Evolutionary conservation across 2,329 filamentous ascomycete species (phyloP).

Genomic region (Geosmithia putterillii): DNA sequence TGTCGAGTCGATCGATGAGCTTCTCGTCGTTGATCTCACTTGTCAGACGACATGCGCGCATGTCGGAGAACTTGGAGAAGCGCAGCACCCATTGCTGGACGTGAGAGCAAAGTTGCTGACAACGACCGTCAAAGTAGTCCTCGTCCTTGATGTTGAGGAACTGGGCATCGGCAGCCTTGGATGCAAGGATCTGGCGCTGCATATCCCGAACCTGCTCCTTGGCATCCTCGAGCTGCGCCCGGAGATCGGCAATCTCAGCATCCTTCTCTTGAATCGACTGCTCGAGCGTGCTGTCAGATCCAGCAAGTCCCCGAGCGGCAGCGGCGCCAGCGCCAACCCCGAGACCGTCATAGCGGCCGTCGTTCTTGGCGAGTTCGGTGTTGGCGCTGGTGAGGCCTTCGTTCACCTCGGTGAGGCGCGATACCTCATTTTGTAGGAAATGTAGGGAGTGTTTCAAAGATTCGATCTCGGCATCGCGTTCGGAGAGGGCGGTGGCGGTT

Average conservation of each 20-base stretch:
- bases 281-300: slow-evolving; percentile 48
- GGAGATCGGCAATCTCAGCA: slow-evolving; percentile 66
- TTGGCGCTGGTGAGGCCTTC: slow-evolving; percentile 68
- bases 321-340: slow-evolving; percentile 51
- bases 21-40: slow-evolving; percentile 83
- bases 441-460: slow-evolving; percentile 67
- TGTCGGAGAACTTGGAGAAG: slow-evolving; percentile 96
- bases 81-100: slow-evolving; percentile 96
- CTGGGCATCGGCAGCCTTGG: slow-evolving; percentile 50
- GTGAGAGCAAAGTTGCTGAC: slow-evolving; percentile 88
- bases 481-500: slow-evolving; percentile 58
- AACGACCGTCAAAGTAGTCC: slow-evolving; percentile 89
- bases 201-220: slow-evolving; percentile 45
- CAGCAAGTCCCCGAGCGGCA: slow-evolving; percentile 56
- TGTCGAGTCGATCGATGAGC: slow-evolving; percentile 87
- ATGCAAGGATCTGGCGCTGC: slow-evolving; percentile 40
- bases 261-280: slow-evolving; percentile 70
- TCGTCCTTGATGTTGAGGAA: slow-evolving; percentile 77
- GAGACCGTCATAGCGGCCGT: slow-evolving; percentile 57
- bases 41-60: slow-evolving; percentile 72
- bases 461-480: slow-evolving; percentile 80
- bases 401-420: slow-evolving; percentile 71
- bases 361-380: slow-evolving; percentile 60
- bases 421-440: slow-evolving; percentile 71
- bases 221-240: slow-evolving; percentile 64